Percentiles rank a stretch among this genome's conserved stretches.
phyloP scores from a whole-genome alignment of 1,284 basidiomycete genomes.

The Puccinia polysora region DNA sequence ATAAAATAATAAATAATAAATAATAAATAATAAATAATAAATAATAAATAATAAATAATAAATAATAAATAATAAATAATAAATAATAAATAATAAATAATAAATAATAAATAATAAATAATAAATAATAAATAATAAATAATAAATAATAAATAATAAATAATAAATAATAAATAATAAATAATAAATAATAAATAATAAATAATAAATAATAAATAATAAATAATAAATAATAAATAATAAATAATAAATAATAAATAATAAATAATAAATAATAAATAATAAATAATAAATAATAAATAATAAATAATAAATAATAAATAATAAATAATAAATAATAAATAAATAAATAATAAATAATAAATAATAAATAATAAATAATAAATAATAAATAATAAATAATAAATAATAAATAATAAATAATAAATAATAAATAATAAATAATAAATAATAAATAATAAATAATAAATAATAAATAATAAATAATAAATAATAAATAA shows the following conservation, averaged over 20 bases:
- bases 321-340: not conserved
- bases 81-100: not conserved
- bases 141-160: not conserved
- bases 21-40: not conserved
- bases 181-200: not conserved
- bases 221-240: not conserved
- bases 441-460: not conserved
- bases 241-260: not conserved
- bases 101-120: not conserved
- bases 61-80: not conserved
- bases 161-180: not conserved
- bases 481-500: not conserved
- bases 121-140: not conserved
- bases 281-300: not conserved
- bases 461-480: not conserved
- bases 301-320: not conserved
- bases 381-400: not conserved
- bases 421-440: constrained; percentile 1
- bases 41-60: not conserved
- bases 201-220: not conserved
- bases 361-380: not conserved
- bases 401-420: not conserved
- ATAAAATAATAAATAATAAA: not conserved
- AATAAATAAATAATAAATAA: not conserved
- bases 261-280: not conserved